A percentile compares a stretch with the other conserved stretches of the same genome.
Evolutionary conservation across 257 asterid genomes (phyloP).

Genomic region (Salvia rosmarinus): DNA sequence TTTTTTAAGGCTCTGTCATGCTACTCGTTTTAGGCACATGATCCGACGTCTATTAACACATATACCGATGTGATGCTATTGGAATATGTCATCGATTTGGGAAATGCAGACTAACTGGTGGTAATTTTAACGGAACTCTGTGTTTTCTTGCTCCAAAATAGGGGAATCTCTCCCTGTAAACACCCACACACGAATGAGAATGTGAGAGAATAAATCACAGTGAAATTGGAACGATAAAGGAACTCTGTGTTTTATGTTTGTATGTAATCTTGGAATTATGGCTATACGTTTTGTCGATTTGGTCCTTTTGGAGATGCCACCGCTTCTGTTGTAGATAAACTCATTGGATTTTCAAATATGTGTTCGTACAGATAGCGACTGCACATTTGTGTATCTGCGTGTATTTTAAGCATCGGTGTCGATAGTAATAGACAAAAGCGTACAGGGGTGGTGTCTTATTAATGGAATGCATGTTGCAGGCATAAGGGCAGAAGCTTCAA

Average conservation of each 20-base stretch:
- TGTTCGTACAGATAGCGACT: too few relatives aligned
- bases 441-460: background rate
- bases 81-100: background rate
- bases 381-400: background rate
- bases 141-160: too few relatives aligned
- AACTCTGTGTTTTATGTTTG: too few relatives aligned
- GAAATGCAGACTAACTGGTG: background rate
- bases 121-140: background rate
- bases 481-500: constrained; percentile 67
- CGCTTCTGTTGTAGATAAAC: background rate
- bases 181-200: too few relatives aligned
- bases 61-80: background rate
- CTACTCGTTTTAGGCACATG: background rate
- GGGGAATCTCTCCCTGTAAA: too few relatives aligned
- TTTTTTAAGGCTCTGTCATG: background rate
- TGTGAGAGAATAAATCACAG: too few relatives aligned
- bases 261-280: background rate
- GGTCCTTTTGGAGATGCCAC: background rate
- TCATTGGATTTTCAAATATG: too few relatives aligned
- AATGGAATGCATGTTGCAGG: constrained; percentile 43
- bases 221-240: too few relatives aligned
- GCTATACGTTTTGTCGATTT: background rate
- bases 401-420: background rate
- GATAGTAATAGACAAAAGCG: background rate
- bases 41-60: background rate